Base-by-base conservation (phyloP, 306 rosid genomes). In the Castanea crenata region DNA sequence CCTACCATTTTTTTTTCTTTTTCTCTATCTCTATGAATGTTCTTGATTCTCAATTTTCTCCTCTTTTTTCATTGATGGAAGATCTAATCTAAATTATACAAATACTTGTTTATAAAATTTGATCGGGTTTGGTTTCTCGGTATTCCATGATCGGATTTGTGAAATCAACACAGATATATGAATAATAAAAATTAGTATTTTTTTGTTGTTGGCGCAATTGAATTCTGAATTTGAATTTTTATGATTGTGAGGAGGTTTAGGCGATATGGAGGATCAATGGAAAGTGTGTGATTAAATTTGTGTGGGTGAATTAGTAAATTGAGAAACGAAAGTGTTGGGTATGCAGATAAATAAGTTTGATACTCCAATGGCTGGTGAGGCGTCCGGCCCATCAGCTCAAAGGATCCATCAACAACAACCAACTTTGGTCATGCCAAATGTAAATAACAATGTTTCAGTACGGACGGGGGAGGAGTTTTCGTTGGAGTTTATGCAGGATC, bases 321-420 rank as follows among this genome's bases (percentile, higher is more conserved):
- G 74, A 69, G 76, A 44, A 73, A 76, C 79, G 29, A 15, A 79
- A 65, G 54, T 49, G 4, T 12, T 49, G 54, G 14, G 16, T 83
- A 77, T 85, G 92, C 87, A 88, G 70, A 84, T 78, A 70, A 83
- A 85, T 75, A 87, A 77, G 83, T 76, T 84, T 8, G 79, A 85
- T 64, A 85, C 80, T 79, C 76, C 78, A 70, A 81, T 86, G 64
- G 13, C 79, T 73, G 73, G 73, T 54, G 82, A 88, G 84, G 83
- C 83, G 51, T 69, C 81, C 54, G 74, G 83, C 31, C 5, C 80
- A 86, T 81, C 87, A 34, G 79, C 79, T 79, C 85, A 76, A 79
- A 56, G 83, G 78, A 71, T 63, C 69, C 85, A 46, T 32, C 82
- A 80, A 70, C 90, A 88, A 54, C 57, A 81, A 21, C 11, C 46